Evolutionary conservation across 2,329 filamentous ascomycete genomes (phyloP).

Genomic region (Sporothrix variecibatus): DNA sequence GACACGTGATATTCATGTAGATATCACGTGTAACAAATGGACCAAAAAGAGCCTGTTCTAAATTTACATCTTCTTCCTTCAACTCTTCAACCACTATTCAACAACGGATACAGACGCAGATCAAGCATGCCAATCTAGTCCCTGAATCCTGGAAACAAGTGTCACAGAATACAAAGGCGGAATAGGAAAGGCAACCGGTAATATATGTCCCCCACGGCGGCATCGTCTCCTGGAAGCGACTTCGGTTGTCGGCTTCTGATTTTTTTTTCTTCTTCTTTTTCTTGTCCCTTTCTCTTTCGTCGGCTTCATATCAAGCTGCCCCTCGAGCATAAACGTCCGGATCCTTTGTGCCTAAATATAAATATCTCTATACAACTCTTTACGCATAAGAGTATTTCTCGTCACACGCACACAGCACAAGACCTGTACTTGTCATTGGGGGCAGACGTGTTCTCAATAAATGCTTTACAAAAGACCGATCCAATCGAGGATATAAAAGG

Average conservation of each 20-base stretch:
- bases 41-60: not conserved
- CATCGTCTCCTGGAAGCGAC: not conserved
- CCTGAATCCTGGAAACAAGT: not conserved
- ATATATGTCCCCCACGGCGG: not conserved
- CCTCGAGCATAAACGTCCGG: not conserved
- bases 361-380: not conserved
- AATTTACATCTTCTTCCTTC: not conserved
- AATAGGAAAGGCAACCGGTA: not conserved
- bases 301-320: not conserved
- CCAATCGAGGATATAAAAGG: not conserved
- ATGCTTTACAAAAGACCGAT: not conserved
- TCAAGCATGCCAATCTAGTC: conserved; percentile 14
- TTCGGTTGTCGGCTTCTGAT: not conserved
- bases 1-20: not conserved
- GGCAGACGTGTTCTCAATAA: not conserved
- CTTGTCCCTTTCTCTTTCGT: not conserved
- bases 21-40: not conserved
- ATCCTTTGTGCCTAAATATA: conserved; percentile 6
- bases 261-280: not conserved
- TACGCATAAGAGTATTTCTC: not conserved
- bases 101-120: conserved; percentile 16
- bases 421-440: not conserved
- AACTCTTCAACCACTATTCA: not conserved
- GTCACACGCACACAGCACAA: not conserved
- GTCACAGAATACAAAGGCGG: not conserved